These are phyloP conservation scores for Talaromyces albobiverticillius DNA, from an alignment of 2,329 filamentous ascomycete species.

Conservation along the genomic window DNA sequence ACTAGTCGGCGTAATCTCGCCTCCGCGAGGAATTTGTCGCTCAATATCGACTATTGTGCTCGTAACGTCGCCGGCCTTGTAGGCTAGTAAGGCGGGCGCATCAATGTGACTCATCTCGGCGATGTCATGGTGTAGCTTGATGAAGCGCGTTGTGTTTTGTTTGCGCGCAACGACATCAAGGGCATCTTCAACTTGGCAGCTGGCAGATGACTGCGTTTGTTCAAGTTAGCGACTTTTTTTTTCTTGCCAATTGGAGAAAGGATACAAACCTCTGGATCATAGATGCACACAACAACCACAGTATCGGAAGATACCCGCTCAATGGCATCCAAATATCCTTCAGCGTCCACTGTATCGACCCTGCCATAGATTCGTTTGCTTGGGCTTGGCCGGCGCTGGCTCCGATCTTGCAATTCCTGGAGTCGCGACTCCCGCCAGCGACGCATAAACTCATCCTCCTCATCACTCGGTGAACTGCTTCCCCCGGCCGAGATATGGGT, in stretches of 20 bases:
- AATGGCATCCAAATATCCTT: slow-evolving; percentile 92
- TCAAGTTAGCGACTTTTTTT: slow-evolving; percentile 3
- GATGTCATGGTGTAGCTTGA: slow-evolving; percentile 86
- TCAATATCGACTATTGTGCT: slow-evolving; percentile 84
- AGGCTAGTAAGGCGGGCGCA: slow-evolving; percentile 84
- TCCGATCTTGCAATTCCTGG: slow-evolving; percentile 69
- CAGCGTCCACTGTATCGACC: slow-evolving; percentile 79
- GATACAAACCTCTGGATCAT: slow-evolving; percentile 72
- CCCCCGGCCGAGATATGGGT: not conserved
- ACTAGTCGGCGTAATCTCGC: slow-evolving; percentile 49
- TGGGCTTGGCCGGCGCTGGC: slow-evolving; percentile 69
- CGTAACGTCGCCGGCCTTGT: slow-evolving; percentile 85
- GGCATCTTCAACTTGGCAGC: slow-evolving; percentile 73
- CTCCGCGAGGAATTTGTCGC: slow-evolving; percentile 70
- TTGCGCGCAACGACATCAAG: slow-evolving; percentile 70
- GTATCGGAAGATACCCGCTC: slow-evolving; percentile 82
- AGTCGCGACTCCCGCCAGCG: slow-evolving; percentile 81
- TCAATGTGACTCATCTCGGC: slow-evolving; percentile 91
- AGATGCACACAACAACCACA: slow-evolving; percentile 88
- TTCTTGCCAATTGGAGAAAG: not conserved
- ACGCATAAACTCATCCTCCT: slow-evolving; percentile 74
- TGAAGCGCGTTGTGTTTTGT: slow-evolving; percentile 73
- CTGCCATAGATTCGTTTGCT: slow-evolving; percentile 75
- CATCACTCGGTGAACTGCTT: slow-evolving; percentile 35
- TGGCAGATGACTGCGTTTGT: slow-evolving; percentile 68